A percentile compares a stretch with the other conserved stretches of the same genome.
phyloP scores from a whole-genome alignment of 176 grass and related monocot species.

The Pharus latifolius region DNA sequence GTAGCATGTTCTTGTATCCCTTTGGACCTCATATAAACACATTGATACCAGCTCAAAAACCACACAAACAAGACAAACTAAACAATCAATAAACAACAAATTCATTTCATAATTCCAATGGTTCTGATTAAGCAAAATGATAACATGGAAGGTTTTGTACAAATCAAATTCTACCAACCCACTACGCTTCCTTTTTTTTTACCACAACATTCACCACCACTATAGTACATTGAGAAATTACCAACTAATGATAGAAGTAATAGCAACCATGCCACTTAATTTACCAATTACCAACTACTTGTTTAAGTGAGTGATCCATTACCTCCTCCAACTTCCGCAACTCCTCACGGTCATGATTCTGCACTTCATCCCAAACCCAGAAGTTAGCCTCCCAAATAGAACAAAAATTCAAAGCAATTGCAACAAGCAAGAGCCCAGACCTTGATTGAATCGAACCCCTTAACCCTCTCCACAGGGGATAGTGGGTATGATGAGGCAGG shows the following conservation, averaged over 20 bases:
- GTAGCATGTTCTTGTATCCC: no score
- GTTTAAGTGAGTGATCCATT: neutral
- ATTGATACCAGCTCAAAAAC: neutral
- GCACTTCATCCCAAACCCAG: neutral
- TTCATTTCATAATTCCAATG: neutral
- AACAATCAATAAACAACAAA: neutral
- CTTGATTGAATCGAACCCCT: constrained; percentile 51
- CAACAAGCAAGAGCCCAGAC: constrained; percentile 2
- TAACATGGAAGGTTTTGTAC: no score
- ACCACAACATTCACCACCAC: neutral
- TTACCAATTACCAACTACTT: constrained; percentile 7
- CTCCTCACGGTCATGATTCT: constrained; percentile 8
- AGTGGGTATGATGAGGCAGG: constrained; percentile 12
- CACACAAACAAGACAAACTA: neutral
- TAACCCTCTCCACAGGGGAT: constrained; percentile 30
- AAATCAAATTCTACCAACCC: neutral
- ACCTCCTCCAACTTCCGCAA: constrained; percentile 13
- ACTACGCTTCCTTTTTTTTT: neutral
- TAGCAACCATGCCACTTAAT: neutral
- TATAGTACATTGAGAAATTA: neutral
- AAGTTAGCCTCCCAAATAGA: neutral
- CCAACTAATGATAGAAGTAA: neutral
- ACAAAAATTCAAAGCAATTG: neutral
- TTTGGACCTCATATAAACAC: neutral
- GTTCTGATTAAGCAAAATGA: neutral